These are phyloP conservation scores for Emericellopsis cladophorae DNA, from an alignment of 2,329 filamentous ascomycete species.

Conservation along the genomic window DNA sequence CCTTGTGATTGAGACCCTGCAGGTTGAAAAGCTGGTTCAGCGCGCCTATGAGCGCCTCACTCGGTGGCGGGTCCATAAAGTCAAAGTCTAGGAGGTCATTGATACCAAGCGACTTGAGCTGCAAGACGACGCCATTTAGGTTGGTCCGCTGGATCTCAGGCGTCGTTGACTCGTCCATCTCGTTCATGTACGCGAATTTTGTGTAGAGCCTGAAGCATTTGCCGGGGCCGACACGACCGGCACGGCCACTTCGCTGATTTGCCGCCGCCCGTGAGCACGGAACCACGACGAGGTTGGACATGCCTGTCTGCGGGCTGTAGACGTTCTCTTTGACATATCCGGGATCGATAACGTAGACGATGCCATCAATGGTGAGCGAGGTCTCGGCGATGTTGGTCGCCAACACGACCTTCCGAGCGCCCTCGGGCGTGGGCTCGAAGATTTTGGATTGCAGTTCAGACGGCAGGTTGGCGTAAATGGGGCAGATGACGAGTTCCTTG, in stretches of 20 bases:
- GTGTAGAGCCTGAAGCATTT: slow-evolving; percentile 93
- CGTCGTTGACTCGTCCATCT: slow-evolving; percentile 82
- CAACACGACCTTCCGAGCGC: slow-evolving; percentile 79
- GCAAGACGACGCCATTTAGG: slow-evolving; percentile 69
- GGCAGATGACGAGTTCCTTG: slow-evolving; percentile 78
- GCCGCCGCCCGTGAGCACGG: slow-evolving; percentile 86
- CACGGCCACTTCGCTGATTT: slow-evolving; percentile 84
- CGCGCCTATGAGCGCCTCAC: slow-evolving; percentile 77
- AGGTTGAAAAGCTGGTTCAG: slow-evolving; percentile 87
- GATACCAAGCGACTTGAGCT: slow-evolving; percentile 82
- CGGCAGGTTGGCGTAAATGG: slow-evolving; percentile 88
- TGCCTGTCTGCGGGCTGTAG: slow-evolving; percentile 82
- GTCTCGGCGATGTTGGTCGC: slow-evolving; percentile 98
- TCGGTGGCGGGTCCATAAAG: slow-evolving; percentile 87
- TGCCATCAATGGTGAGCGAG: slow-evolving; percentile 87
- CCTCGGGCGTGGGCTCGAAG: slow-evolving; percentile 81
- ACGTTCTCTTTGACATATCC: slow-evolving; percentile 94
- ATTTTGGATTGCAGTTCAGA: slow-evolving; percentile 87
- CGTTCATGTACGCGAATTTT: slow-evolving; percentile 87
- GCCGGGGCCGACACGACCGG: slow-evolving; percentile 81
- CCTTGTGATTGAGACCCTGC: slow-evolving; percentile 77
- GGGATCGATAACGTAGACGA: slow-evolving; percentile 90
- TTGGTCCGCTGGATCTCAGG: slow-evolving; percentile 91
- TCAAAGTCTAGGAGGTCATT: slow-evolving; percentile 89
- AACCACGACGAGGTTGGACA: slow-evolving; percentile 83